phyloP scores from a whole-genome alignment of 495 filamentous ascomycete genomes.

The Diplogelasinospora grovesii region DNA sequence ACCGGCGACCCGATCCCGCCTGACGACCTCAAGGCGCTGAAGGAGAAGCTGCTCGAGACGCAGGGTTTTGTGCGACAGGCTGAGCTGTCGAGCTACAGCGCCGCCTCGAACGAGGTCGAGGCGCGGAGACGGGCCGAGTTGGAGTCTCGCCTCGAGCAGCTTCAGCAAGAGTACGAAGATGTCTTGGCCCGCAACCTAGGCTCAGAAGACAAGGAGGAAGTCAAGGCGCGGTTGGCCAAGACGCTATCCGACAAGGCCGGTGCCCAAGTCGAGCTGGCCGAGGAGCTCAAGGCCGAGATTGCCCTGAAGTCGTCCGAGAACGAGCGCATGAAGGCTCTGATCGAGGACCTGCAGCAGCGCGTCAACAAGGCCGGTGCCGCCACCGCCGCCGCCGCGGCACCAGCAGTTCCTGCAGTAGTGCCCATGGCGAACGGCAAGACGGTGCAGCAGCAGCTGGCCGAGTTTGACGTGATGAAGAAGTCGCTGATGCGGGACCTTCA shows the following conservation, averaged over 20 bases:
- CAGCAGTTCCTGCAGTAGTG: too few species aligned
- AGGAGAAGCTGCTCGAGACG: slow-evolving; percentile 71
- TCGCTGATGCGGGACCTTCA: slow-evolving; percentile 96
- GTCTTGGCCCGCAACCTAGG: slow-evolving; percentile 72
- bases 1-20: slow-evolving; percentile 72
- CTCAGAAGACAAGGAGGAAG: slow-evolving; percentile 71
- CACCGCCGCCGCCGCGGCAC: slow-evolving; percentile 33
- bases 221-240: slow-evolving; percentile 71
- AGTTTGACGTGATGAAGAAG: slow-evolving; percentile 99
- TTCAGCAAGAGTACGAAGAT: slow-evolving; percentile 77
- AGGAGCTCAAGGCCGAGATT: slow-evolving; percentile 68
- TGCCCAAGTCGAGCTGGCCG: slow-evolving; percentile 58
- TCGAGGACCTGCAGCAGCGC: slow-evolving; percentile 70
- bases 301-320: slow-evolving; percentile 68
- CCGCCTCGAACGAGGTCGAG: slow-evolving; percentile 52
- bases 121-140: slow-evolving; percentile 62
- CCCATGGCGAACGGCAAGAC: slow-evolving; percentile 74
- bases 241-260: slow-evolving; percentile 68
- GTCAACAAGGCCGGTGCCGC: slow-evolving; percentile 52
- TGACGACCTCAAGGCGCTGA: slow-evolving; percentile 71
- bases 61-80: slow-evolving; percentile 91
- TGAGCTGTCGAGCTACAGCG: slow-evolving; percentile 65
- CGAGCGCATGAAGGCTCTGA: slow-evolving; percentile 60
- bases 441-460: slow-evolving; percentile 93
- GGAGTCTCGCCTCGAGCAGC: slow-evolving; percentile 60